Evolutionary conservation across 495 filamentous ascomycete genomes (phyloP), one percentile per base, ranked within the genome.

Genomic region (Pyronema omphalodes): DNA sequence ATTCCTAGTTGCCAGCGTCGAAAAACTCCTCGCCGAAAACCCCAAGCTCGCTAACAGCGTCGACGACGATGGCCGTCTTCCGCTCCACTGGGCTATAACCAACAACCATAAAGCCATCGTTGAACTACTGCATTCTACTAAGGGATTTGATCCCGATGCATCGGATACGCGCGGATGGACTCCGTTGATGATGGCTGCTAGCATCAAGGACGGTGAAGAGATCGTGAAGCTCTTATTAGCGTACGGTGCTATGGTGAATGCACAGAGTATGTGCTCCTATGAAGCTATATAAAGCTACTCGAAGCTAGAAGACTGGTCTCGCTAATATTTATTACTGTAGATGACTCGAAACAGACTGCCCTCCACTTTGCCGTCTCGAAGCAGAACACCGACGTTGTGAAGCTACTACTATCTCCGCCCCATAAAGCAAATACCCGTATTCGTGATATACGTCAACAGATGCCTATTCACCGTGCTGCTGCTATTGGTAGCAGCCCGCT

Each of bases 301-400:
- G 34, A 33, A 29, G 14, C n/a, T 17, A 43, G 6, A 9, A 14
- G 29, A 14, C 35, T 3, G 6, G 23, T 7, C 23, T n/a, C n/a
- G 49, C 11, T 39, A 52, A 39, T 9, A 52, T 6, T 41, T 3
- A 15, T 23, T 3, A 23, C 9, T n/a, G 19, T 7, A 15, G 19
- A 9, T 9, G 3, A 40, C 1, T 35, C 3, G 17, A 44, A 46
- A 34, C 64, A 84, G 79, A 94, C 88, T 35, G 84, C 85, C 11
- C 75, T 99, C 8, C 91, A 96, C 66, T 94, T 99, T 64, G 75
- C 81, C 47, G 83, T 86, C 45, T 94, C 88, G 49, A 96, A 99
- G 64, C 75, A 76, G 62, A 86, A 88, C 67, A 72, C 94, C 41
- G 81, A 85, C 55, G 74, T 80, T 11, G 86, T 88, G 6, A 83